Evolutionary conservation across 306 rosid genomes (phyloP), one percentile per base, ranked within the genome.

Genomic region (Quercus robur): DNA sequence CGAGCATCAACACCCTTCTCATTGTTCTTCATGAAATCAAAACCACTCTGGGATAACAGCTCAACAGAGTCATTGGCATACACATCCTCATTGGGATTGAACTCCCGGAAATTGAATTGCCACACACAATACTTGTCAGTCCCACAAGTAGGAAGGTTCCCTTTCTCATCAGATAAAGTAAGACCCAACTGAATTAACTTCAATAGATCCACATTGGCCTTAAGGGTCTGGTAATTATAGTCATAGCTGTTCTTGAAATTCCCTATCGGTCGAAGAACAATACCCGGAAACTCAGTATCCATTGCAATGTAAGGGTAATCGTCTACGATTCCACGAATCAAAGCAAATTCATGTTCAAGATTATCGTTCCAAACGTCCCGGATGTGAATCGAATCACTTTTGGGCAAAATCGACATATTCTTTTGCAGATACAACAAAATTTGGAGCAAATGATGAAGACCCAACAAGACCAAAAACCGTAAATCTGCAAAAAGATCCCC

Each of bases 241-340:
- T 81, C 84, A 28, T 5, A 56, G 49, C 33, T 75, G 83, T 23
- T 76, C 80, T 63, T 76, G 86, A 54, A 63, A 56, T 71, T 41
- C 54, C 81, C 83, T 20, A 78, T 2, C 0, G 78, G 75, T 7
- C 74, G 30, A 19, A 68, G 4, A 51, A 83, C 80, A 14, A 78
- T 18, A 17, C 90, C 90, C 0, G 90, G 87, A 81, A 75, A 81
- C 83, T 84, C 84, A 2, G 90, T 87, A 51, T 87, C 90, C 90
- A 87, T 75, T 12, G 84, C 86, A 11, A 87, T 75, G 38, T 75
- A 78, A 10, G 74, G 87, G 74, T 78, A 87, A 8, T 67, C 74
- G 23, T 84, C 81, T 46, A 87, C 84, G 14, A 87, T 3, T 3
- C 8, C 44, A 30, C 82, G 61, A 58, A 87, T 78, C 74, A 84